Evolutionary conservation across 129 eudicot genomes (phyloP).

Genomic region (Helianthus tuberosus): DNA sequence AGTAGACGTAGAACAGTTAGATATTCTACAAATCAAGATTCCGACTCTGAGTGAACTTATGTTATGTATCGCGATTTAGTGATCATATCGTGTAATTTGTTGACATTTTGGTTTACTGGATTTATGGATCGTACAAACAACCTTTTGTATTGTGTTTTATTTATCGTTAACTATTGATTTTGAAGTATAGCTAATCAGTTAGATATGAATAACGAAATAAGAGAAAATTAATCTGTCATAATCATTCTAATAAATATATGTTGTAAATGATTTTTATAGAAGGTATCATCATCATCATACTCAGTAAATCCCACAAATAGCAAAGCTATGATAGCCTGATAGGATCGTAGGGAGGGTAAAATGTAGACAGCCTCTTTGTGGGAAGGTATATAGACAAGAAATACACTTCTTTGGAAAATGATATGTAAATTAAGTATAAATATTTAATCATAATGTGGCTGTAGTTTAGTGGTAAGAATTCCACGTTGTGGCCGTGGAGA

Average conservation of each 20-base stretch:
- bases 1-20: constrained; percentile 70
- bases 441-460: constrained; percentile 49
- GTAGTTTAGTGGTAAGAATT: constrained; percentile 99
- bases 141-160: not conserved
- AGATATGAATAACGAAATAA: too few relatives aligned
- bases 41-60: constrained; percentile 71
- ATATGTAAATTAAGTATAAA: not conserved
- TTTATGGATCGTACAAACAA: not conserved
- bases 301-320: too few relatives aligned
- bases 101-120: not conserved
- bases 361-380: too few relatives aligned
- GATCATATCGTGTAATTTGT: constrained; percentile 14
- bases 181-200: too few relatives aligned
- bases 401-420: too few relatives aligned
- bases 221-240: too few relatives aligned
- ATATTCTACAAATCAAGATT: constrained; percentile 57
- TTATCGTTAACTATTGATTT: too few relatives aligned
- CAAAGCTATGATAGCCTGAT: too few relatives aligned
- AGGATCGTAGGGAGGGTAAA: too few relatives aligned
- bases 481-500: constrained; percentile 99
- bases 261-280: not conserved
- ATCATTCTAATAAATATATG: too few relatives aligned
- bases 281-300: too few relatives aligned
- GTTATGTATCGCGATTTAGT: not conserved
- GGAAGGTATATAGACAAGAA: too few relatives aligned